phyloP scores from a whole-genome alignment of 23 red algal genomes.

The Gracilaria vermiculophylla region DNA sequence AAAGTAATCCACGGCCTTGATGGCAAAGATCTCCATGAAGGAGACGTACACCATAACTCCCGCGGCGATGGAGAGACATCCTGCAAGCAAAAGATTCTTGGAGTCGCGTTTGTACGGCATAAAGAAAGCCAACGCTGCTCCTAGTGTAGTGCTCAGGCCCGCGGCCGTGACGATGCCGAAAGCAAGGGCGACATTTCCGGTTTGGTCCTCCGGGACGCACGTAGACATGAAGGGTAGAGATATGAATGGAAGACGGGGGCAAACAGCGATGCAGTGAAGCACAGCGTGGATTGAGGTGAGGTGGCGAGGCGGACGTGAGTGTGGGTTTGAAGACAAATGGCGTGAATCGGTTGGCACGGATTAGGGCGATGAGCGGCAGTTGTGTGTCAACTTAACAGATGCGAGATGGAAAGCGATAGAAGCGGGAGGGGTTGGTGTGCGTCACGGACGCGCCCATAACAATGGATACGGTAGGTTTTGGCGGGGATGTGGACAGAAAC shows the following conservation, averaged over 20 bases:
- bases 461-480: too few relatives aligned
- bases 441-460: too few relatives aligned
- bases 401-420: too few relatives aligned
- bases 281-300: too few relatives aligned
- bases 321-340: too few relatives aligned
- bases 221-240: not conserved
- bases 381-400: too few relatives aligned
- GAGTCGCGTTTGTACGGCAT: constrained; percentile 49
- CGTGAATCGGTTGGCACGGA: too few relatives aligned
- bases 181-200: constrained; percentile 70
- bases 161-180: constrained; percentile 79
- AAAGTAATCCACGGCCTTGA: constrained; percentile 61
- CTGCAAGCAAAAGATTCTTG: constrained; percentile 64
- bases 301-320: too few relatives aligned
- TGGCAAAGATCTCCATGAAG: constrained; percentile 78
- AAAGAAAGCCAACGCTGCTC: constrained; percentile 68
- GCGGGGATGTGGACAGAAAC: too few relatives aligned
- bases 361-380: too few relatives aligned
- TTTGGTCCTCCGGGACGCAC: not conserved
- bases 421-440: too few relatives aligned
- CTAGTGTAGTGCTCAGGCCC: constrained; percentile 73
- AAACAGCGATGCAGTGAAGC: not conserved
- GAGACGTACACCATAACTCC: constrained; percentile 87
- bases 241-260: not conserved
- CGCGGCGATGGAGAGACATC: constrained; percentile 65